Base-by-base conservation (phyloP, 306 rosid species). In the Citrullus amarus region DNA sequence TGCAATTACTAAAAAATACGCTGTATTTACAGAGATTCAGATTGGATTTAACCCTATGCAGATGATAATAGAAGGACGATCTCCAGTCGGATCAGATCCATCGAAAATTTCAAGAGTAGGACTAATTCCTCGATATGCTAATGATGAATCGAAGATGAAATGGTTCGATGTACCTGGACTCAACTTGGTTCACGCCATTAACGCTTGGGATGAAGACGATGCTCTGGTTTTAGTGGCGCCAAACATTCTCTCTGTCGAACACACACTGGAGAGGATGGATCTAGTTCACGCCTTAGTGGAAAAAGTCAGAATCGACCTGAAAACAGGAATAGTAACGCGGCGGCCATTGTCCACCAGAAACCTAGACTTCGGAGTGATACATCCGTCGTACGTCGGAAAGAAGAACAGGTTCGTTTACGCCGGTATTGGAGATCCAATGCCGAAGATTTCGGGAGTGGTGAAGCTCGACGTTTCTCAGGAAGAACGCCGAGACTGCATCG, bases 121-220 rank as follows among this genome's bases (percentile, higher is more conserved):
- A 46, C 67, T 92, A 4, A 81, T 95, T 2, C 96, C 96, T 5
- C 86, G 93, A 1, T 92, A 90, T 16, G 92, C 93, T 0, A 82
- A 66, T 1, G 90, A 90, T 2, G 98, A 95, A 62, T 82, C 89
- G 0, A 72, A 60, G 79, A 91, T 91, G 57, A 87, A 85, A 77
- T 95, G 98, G 98, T 92, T 95, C 20, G 87, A 92, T 1, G 93
- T 91, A 48, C 96, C 98, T 0, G 98, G 98, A 9, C 88, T 95
- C 67, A 95, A 95, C 83, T 76, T 83, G 1, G 17, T 95, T 25
- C 98, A 95, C 78, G 90, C 96, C 46, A 85, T 91, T 3, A 95
- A 95, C 83, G 96, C 98, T 2, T 95, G 98, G 98, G 98, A 95
- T 1, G 96, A 89, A 18, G 95, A 88, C 0, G 91, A 86, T 32